Percentiles rank a stretch among this genome's conserved stretches.
phyloP scores from a whole-genome alignment of 352 stramenopile genomes.

The Phytopythium cucurbitacearum region DNA sequence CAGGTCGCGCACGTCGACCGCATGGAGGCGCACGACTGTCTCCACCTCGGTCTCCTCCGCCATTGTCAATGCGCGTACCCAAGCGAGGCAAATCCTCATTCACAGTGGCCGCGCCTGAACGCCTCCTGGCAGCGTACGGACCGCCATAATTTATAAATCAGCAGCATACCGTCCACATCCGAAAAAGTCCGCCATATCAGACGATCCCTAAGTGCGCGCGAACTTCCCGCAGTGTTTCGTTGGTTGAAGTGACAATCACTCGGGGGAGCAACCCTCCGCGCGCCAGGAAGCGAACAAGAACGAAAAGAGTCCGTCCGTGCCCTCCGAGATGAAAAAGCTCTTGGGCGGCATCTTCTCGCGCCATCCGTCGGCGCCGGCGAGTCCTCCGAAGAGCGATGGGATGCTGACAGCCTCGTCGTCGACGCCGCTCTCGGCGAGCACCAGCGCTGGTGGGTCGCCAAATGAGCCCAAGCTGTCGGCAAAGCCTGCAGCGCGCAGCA shows the following conservation, averaged over 20 bases:
- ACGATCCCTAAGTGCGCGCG: background rate
- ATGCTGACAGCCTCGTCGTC: background rate
- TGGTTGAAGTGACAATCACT: conserved; percentile 4
- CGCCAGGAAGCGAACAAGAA: background rate
- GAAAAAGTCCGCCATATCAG: conserved; percentile 3
- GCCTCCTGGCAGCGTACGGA: conserved; percentile 2
- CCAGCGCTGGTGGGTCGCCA: background rate
- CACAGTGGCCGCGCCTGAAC: background rate
- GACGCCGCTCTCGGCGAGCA: conserved; percentile 2
- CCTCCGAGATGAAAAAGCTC: conserved; percentile 63
- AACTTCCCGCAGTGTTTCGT: background rate
- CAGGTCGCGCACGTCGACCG: conserved; percentile 45
- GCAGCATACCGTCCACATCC: background rate
- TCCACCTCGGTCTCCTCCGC: conserved; percentile 54
- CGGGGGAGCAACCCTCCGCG: background rate
- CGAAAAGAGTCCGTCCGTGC: background rate
- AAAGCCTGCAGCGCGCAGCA: background rate
- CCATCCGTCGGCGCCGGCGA: conserved; percentile 8
- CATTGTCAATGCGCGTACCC: conserved; percentile 7
- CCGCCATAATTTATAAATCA: conserved; percentile 17
- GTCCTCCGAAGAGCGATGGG: conserved; percentile 9
- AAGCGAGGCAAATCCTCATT: no score
- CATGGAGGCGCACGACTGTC: conserved; percentile 42
- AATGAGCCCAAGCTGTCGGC: no score
- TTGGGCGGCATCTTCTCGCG: conserved; percentile 55